A percentile compares a stretch with the other conserved stretches of the same genome.
Evolutionary conservation across 352 stramenopile species (phyloP).

Genomic region (Phytophthora palmivora): DNA sequence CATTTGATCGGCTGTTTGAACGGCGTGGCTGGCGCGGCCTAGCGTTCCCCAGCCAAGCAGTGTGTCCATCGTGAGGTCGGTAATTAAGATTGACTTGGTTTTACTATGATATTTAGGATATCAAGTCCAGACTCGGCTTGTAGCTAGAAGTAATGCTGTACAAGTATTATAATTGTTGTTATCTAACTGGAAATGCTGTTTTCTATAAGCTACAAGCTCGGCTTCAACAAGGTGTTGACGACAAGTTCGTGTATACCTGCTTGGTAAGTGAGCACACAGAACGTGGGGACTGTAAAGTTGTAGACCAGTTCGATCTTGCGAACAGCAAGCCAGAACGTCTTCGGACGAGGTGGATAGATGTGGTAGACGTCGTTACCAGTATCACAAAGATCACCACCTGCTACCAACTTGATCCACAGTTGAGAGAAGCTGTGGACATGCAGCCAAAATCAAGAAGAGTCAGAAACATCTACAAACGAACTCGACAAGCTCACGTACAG

Average conservation of each 20-base stretch:
- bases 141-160: too few species aligned
- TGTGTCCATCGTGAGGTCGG: slow-evolving; percentile 41
- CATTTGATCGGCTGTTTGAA: slow-evolving; percentile 35
- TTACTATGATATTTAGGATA: slow-evolving; percentile 15
- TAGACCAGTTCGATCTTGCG: slow-evolving; percentile 57
- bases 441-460: slow-evolving; percentile 5
- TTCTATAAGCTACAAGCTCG: slow-evolving; percentile 10
- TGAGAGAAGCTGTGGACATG: slow-evolving; percentile 44
- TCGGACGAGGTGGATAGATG: slow-evolving; percentile 53
- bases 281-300: slow-evolving; percentile 46
- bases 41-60: slow-evolving; percentile 28
- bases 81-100: slow-evolving; percentile 2
- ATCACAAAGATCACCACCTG: slow-evolving; percentile 44
- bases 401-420: slow-evolving; percentile 53
- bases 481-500: slow-evolving; percentile 34
- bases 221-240: slow-evolving; percentile 34
- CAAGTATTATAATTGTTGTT: slow-evolving; percentile 13
- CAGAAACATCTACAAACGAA: slow-evolving; percentile 1
- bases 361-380: slow-evolving; percentile 52
- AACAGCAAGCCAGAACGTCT: slow-evolving; percentile 45
- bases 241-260: slow-evolving; percentile 43
- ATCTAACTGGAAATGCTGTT: slow-evolving; percentile 11
- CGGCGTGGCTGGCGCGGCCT: slow-evolving; percentile 10
- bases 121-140: too few species aligned
- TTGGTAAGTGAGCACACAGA: slow-evolving; percentile 39